Percentiles rank a stretch among this genome's conserved stretches.
Conservation (phyloP, 164 flowering plant species). For the Umbellularia californica region DNA sequence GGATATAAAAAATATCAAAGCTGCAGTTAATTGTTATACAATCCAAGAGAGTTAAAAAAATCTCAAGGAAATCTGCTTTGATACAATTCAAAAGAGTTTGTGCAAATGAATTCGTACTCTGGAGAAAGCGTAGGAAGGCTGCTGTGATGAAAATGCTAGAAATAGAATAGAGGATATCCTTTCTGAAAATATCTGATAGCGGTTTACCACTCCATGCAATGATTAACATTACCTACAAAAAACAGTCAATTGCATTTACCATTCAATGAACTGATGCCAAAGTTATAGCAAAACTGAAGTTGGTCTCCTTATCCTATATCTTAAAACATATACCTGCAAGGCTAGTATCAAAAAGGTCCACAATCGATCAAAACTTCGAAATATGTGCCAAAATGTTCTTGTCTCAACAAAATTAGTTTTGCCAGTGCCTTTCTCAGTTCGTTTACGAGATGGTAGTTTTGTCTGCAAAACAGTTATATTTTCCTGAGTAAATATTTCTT, state of each 20-base stretch:
- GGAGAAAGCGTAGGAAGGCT: constrained; percentile 75
- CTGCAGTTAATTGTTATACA: background rate
- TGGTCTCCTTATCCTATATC: background rate
- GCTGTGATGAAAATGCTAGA: constrained; percentile 95
- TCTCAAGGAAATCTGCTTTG: background rate
- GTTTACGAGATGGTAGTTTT: constrained; percentile 31
- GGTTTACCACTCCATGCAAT: constrained; percentile 64
- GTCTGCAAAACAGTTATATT: constrained; percentile 37
- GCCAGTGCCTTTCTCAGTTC: constrained; percentile 55
- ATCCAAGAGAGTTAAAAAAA: background rate
- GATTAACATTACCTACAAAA: constrained; percentile 68
- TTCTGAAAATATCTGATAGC: constrained; percentile 43
- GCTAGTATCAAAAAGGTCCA: constrained; percentile 88
- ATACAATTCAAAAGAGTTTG: background rate
- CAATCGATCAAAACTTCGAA: constrained; percentile 88
- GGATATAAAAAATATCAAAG: background rate
- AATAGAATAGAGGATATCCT: constrained; percentile 48
- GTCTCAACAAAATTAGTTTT: constrained; percentile 88
- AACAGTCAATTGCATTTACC: background rate
- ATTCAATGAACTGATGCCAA: background rate
- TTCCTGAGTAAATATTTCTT: background rate
- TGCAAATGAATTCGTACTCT: constrained; percentile 42
- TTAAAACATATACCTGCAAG: constrained; percentile 57
- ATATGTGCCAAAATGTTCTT: constrained; percentile 88
- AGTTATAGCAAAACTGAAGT: background rate